These are phyloP conservation scores for Vigna radiata DNA, from an alignment of 306 rosid genomes.

Conservation along the genomic window DNA sequence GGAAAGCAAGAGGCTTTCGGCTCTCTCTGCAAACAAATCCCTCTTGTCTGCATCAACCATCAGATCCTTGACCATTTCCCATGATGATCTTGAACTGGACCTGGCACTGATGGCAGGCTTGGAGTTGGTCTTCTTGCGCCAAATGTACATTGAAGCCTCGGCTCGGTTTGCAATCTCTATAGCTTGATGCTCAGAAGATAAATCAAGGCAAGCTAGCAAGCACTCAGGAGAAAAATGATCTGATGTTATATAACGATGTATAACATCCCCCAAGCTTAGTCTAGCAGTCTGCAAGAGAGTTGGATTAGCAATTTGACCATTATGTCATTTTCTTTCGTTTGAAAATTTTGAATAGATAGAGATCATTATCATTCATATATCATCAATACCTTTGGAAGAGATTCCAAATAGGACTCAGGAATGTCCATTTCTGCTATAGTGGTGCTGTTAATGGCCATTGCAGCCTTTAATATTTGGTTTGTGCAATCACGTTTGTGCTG, in stretches of 20 bases:
- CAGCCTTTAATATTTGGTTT: conserved; percentile 87
- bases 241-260: conserved; percentile 83
- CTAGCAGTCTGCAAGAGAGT: conserved; percentile 78
- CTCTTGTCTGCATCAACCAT: conserved; percentile 88
- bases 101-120: conserved; percentile 60
- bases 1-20: conserved; percentile 81
- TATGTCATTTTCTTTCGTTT: conserved; percentile 5
- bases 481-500: conserved; percentile 93
- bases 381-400: conserved; percentile 86
- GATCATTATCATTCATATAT: conserved; percentile 6
- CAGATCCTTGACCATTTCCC: conserved; percentile 98
- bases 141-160: conserved; percentile 78
- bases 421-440: conserved; percentile 86
- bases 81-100: conserved; percentile 75
- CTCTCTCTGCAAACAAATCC: conserved; percentile 89
- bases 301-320: conserved; percentile 21
- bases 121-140: conserved; percentile 68
- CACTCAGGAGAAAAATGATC: conserved; percentile 91
- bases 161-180: conserved; percentile 84
- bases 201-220: conserved; percentile 84
- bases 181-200: conserved; percentile 96
- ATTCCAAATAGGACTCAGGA: conserved; percentile 84
- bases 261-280: conserved; percentile 83
- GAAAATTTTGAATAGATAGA: not conserved
- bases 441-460: conserved; percentile 82